Percentiles rank a stretch among this genome's conserved stretches.
These are phyloP conservation scores for Zea luxurians DNA, from an alignment of 176 grass and related monocot species.

Conservation along the genomic window DNA sequence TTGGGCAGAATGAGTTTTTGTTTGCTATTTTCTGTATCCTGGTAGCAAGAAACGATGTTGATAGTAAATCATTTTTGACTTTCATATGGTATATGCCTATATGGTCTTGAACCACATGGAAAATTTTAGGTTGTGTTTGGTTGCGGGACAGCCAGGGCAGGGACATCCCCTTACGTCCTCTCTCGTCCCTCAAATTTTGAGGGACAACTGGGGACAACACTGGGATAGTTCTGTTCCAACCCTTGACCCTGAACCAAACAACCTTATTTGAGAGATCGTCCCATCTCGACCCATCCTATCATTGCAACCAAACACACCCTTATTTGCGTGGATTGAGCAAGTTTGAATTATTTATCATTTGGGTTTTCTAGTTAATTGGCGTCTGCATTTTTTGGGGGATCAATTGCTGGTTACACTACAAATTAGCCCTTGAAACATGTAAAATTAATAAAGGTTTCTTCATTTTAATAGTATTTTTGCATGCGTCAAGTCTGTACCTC, in stretches of 20 bases:
- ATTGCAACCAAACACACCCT: too few species aligned
- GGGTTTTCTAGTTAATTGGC: slow-evolving; percentile 10
- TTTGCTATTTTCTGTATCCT: background rate
- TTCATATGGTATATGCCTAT: background rate
- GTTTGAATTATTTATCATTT: background rate
- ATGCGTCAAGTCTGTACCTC: background rate
- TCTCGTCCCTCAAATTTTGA: too few species aligned
- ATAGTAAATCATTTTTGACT: slow-evolving; percentile 17
- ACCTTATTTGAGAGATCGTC: too few species aligned
- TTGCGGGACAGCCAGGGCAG: too few species aligned
- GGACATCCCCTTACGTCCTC: too few species aligned
- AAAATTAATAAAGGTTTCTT: slow-evolving; percentile 13
- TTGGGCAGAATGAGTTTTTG: slow-evolving; percentile 1
- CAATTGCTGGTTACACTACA: background rate
- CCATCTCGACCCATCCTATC: too few species aligned
- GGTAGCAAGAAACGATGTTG: slow-evolving; percentile 17
- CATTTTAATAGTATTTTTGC: background rate
- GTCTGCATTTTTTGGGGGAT: background rate
- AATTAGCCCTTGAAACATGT: background rate
- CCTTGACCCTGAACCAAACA: too few species aligned
- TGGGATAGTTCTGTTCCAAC: too few species aligned
- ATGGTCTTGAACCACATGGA: background rate
- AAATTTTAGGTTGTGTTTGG: too few species aligned
- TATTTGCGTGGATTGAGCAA: background rate
- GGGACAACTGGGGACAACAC: too few species aligned